Conservation (phyloP, 371 early-diverging fungal genomes). For the Apophysomyces elegans region DNA sequence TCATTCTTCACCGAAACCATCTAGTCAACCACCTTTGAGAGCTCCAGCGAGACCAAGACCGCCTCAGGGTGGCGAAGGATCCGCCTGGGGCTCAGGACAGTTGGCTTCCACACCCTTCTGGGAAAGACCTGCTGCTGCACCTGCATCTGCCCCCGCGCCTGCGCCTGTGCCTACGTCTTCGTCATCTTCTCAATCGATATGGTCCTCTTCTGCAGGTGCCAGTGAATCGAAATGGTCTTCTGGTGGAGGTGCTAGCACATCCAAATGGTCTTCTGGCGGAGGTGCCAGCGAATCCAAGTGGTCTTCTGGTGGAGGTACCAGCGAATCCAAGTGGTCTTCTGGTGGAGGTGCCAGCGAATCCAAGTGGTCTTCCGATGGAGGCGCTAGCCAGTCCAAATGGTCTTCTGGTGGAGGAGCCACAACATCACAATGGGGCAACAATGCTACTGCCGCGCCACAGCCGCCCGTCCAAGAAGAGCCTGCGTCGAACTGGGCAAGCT, state of each 20-base stretch:
- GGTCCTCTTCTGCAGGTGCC: conserved; percentile 11
- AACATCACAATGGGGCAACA: too few relatives aligned
- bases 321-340: not conserved
- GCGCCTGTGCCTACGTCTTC: conserved; percentile 1
- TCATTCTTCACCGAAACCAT: conserved; percentile 4
- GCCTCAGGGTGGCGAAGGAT: conserved; percentile 15
- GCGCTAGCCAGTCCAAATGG: too few relatives aligned
- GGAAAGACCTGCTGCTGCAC: conserved; percentile 25
- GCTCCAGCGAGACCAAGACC: not conserved
- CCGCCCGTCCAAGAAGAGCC: too few relatives aligned
- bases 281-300: not conserved
- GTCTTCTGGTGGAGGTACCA: not conserved
- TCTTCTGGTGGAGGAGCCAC: too few relatives aligned
- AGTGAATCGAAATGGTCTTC: conserved; percentile 21
- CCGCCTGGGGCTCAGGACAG: conserved; percentile 32
- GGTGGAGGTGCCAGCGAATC: too few relatives aligned
- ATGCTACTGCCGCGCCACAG: too few relatives aligned
- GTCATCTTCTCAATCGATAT: conserved; percentile 9
- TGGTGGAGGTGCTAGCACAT: not conserved
- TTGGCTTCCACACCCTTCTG: conserved; percentile 45
- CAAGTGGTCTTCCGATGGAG: too few relatives aligned
- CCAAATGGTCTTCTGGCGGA: not conserved
- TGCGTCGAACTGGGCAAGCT: too few relatives aligned
- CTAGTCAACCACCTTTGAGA: not conserved
- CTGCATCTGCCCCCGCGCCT: not conserved